Conservation (phyloP, 345 rosid genomes). For the rapeseed (Brassica napus) region DNA sequence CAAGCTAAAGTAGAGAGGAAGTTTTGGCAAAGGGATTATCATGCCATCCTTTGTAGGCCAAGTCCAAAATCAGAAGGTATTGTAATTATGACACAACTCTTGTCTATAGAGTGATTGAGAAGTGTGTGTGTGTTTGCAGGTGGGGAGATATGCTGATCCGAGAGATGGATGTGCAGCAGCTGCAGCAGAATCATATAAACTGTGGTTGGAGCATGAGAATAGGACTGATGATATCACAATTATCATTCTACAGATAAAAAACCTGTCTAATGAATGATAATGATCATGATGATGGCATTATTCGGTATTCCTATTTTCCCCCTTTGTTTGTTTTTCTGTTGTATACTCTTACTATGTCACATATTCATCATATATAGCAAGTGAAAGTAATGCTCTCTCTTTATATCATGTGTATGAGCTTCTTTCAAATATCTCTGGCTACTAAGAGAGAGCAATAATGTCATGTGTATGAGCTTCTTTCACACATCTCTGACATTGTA, state of each 20-base stretch:
- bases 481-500: too few relatives aligned
- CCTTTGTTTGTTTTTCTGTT: conserved; percentile 11
- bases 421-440: conserved; percentile 45
- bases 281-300: conserved; percentile 9
- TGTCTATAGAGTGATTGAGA: too few relatives aligned
- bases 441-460: conserved; percentile 46
- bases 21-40: not conserved
- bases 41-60: conserved; percentile 18
- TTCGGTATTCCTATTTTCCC: not conserved
- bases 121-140: conserved; percentile 48
- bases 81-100: not conserved
- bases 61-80: conserved; percentile 2
- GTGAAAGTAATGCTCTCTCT: conserved; percentile 25
- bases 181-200: conserved; percentile 88
- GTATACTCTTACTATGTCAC: conserved; percentile 12
- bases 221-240: conserved; percentile 98
- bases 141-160: conserved; percentile 67
- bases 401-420: conserved; percentile 15
- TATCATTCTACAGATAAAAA: conserved; percentile 80
- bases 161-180: conserved; percentile 91
- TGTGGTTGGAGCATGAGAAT: conserved; percentile 83
- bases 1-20: conserved; percentile 27
- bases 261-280: conserved; percentile 55
- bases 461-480: too few relatives aligned
- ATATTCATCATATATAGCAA: conserved; percentile 29